Evolutionary conservation across 2,329 filamentous ascomycete genomes (phyloP).

Genomic region (Calonectria crousiana): DNA sequence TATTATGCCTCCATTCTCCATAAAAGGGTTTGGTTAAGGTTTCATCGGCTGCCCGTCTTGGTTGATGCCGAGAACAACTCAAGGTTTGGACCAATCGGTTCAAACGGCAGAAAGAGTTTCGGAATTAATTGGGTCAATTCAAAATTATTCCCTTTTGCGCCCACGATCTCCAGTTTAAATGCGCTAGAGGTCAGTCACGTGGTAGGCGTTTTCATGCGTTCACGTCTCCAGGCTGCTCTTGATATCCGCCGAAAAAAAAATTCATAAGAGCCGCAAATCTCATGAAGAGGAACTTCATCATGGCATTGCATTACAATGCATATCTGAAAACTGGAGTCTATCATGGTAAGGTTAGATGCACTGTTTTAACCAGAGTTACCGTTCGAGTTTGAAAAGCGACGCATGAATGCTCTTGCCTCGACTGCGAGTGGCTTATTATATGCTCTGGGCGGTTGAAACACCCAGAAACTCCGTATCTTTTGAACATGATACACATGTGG

Average conservation of each 20-base stretch:
- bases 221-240: neutral
- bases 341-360: neutral
- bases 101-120: neutral
- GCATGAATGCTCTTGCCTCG: neutral
- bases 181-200: neutral
- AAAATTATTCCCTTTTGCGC: neutral
- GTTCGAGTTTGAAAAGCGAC: neutral
- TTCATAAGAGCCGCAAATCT: neutral
- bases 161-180: neutral
- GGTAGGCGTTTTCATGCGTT: neutral
- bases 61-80: neutral
- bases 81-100: neutral
- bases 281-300: neutral
- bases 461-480: neutral
- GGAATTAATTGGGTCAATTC: neutral
- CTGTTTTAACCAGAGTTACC: neutral
- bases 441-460: neutral
- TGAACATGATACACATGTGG: neutral
- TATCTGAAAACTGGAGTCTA: neutral
- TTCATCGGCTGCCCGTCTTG: neutral
- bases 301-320: neutral
- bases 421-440: neutral
- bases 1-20: neutral
- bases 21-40: neutral
- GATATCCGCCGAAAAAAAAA: neutral